These are phyloP conservation scores for Monascus ruber DNA, from an alignment of 2,329 filamentous ascomycete genomes.

Conservation along the genomic window DNA sequence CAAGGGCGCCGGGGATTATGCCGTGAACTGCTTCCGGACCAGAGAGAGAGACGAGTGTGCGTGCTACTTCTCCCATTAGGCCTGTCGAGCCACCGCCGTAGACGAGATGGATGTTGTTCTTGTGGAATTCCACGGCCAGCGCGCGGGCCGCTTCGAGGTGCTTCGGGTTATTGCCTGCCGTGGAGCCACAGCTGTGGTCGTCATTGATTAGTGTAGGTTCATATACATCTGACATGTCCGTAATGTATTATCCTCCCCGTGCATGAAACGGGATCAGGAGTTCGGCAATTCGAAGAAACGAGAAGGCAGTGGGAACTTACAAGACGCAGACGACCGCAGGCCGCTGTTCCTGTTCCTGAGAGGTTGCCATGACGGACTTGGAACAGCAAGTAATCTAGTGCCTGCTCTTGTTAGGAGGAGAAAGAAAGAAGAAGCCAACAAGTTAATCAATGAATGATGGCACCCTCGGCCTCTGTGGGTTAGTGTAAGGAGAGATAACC, in stretches of 20 bases:
- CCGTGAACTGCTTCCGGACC: conserved; percentile 79
- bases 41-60: conserved; percentile 69
- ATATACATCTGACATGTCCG: too few species aligned
- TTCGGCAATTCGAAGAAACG: background rate
- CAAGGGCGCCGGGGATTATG: conserved; percentile 78
- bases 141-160: conserved; percentile 69
- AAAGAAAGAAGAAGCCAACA: too few species aligned
- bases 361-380: conserved; percentile 6
- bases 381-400: background rate
- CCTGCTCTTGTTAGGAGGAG: background rate
- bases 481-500: too few species aligned
- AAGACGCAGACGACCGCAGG: conserved; percentile 76
- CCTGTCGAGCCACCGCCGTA: conserved; percentile 93
- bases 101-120: conserved; percentile 68
- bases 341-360: conserved; percentile 17
- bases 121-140: conserved; percentile 63
- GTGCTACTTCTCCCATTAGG: conserved; percentile 88
- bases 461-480: too few species aligned
- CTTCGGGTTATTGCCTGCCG: conserved; percentile 56
- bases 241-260: too few species aligned
- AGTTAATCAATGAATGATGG: too few species aligned
- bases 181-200: conserved; percentile 61
- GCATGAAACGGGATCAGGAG: too few species aligned
- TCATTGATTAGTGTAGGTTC: background rate
- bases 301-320: conserved; percentile 30